Base-by-base conservation (phyloP, 768 basidiomycete genomes). In the Lyophyllum semitale region DNA sequence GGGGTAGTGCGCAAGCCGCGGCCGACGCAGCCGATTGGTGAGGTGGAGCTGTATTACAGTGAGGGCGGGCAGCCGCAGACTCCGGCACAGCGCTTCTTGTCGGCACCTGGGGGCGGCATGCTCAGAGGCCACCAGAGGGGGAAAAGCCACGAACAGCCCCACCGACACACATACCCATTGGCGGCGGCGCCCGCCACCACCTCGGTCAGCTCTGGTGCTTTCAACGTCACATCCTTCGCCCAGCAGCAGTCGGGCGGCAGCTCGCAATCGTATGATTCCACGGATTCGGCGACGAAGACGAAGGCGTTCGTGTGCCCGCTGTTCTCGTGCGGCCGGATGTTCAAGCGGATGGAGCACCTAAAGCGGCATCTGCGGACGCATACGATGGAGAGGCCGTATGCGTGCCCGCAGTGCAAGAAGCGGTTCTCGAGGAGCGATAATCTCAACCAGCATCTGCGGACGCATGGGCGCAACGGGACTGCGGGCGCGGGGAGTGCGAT, bases 321-420 rank as follows among this genome's bases (percentile, higher is more conserved):
- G 1, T 87, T 83, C 68, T 89, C 90, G 13, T 97, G 94, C 65
- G 85, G 89, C 3, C 77, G 89, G 58, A 73, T 89, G 61, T 96
- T 95, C 83, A 95, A 93, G 78, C 84, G 94, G 11, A 87, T 89
- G 82, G 94, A 96, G 66, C 93, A 96, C 66, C 80, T 95, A 61
- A 91, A 91, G 72, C 74, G 93, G 41, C 94, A 96, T 69, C 72
- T 94, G 27, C 81, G 92, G 55, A 93, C 93, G 8, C 94, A 96
- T 67, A 95, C 93, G 25, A 83, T 91, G 83, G 93, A 95, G 70
- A 77, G 88, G 35, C 93, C 94, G 0, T 95, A 84, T 70, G 77
- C 77, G 51, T 95, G 94, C 66, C 73, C 79, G 41, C 73, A 77
- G 23, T 96, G 94, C 69, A 76, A 78, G 64, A 93, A 92, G 78